Base-by-base conservation (phyloP, 352 stramenopile genomes). In the Phytophthora ramorum region DNA sequence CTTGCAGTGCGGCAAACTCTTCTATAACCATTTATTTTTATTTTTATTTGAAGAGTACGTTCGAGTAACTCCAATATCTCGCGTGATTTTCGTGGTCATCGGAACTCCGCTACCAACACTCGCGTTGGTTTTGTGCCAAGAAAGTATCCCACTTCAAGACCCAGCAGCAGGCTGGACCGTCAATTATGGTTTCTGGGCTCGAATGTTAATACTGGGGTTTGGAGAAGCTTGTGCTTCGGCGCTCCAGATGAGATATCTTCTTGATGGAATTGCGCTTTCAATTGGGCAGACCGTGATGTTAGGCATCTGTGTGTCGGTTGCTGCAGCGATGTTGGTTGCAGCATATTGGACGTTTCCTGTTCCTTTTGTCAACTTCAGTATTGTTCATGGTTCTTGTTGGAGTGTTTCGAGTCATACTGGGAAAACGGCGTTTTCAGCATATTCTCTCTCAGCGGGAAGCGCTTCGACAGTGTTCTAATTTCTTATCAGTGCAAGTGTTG, bases 81-180 rank as follows among this genome's bases (percentile, higher is more conserved):
- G 26, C 8, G 53, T 44, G 14, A 13, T 60, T 0, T 19, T 60
- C 1, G 53, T 60, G 10, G 34, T 60, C 12, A 35, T 60, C 19
- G 40, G 16, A n/a, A 60, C 53, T 9, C 53, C 53, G 17, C 53
- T 60, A 7, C 53, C 53, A 13, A 32, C 32, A 30, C 17, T 60
- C 40, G 34, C 19, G 6, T 9, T 60, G 5, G 26, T 52, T 12
- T 19, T 60, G n/a, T 41, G 22, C 14, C 53, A 51, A 34, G 53
- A 60, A 32, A 60, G 53, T 41, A 60, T 60, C 16, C 53, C 53
- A 9, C 53, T 60, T 9, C 53, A 60, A 12, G 34, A 43, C 14
- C 38, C 53, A 12, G 28, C 38, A 19, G 53, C 49, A 34, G 30
- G 40, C 2, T 60, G 40, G 53, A 43, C 16, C 16, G 53, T 19